These are phyloP conservation scores for Agapanthus africanus DNA, from an alignment of 106 monocot genomes.

Conservation along the genomic window DNA sequence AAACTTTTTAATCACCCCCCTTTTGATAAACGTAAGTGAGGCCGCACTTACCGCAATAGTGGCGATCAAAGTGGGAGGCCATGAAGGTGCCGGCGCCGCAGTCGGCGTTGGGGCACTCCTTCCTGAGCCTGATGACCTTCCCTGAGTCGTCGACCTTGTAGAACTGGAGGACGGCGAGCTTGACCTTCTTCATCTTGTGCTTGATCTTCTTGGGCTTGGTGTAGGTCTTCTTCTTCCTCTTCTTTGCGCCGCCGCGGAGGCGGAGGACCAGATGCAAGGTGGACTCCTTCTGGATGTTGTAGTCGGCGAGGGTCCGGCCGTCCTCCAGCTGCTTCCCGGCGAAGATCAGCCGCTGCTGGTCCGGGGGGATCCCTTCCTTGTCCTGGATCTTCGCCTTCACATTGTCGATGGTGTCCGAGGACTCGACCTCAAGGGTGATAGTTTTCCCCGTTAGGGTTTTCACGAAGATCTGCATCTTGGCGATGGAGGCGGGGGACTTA, in stretches of 20 bases:
- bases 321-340: background rate
- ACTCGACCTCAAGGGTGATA: background rate
- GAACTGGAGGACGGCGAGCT: conserved; percentile 5
- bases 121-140: background rate
- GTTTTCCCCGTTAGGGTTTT: background rate
- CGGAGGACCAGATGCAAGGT: conserved; percentile 1
- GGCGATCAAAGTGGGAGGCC: conserved; percentile 2
- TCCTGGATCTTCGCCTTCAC: background rate
- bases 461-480: background rate
- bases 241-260: background rate
- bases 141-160: conserved; percentile 9
- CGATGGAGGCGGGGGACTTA: too few relatives aligned
- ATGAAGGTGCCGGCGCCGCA: conserved; percentile 5
- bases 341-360: background rate
- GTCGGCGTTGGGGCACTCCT: conserved; percentile 2
- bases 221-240: background rate
- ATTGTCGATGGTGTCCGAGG: background rate
- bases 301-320: background rate
- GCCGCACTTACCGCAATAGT: conserved; percentile 7
- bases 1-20: too few relatives aligned
- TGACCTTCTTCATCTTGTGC: conserved; percentile 7
- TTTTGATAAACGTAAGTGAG: conserved; percentile 3
- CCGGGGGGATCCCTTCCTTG: background rate
- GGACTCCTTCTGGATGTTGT: background rate
- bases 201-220: conserved; percentile 13